phyloP scores from a whole-genome alignment of 2,329 filamentous ascomycete species.

The Coniochaeta sp. region DNA sequence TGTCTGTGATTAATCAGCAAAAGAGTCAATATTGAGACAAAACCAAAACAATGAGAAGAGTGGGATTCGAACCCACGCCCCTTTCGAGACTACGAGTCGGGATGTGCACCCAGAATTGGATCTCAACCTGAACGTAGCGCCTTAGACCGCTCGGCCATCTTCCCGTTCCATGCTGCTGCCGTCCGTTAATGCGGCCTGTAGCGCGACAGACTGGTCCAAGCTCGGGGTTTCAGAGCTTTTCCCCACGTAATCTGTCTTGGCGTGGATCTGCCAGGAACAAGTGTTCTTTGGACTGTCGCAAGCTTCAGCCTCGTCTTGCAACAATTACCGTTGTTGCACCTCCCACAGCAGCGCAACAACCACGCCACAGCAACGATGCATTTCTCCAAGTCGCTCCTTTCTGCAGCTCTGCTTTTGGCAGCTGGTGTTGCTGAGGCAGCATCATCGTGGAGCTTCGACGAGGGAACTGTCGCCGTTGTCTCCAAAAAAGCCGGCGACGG shows the following conservation, averaged over 20 bases:
- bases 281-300: conserved; percentile 1
- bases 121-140: background rate
- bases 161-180: background rate
- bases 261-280: background rate
- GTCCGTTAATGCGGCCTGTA: background rate
- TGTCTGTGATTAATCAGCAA: no score
- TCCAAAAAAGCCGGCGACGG: conserved; percentile 55
- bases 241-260: conserved; percentile 2
- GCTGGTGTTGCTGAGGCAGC: conserved; percentile 43
- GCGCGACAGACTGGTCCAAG: background rate
- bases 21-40: background rate
- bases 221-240: background rate
- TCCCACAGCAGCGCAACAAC: background rate
- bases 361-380: conserved; percentile 24
- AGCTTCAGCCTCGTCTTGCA: background rate
- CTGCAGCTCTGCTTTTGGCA: conserved; percentile 37
- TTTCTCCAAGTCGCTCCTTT: conserved; percentile 29
- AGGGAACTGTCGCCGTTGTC: conserved; percentile 59
- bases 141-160: conserved; percentile 1
- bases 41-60: background rate
- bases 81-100: background rate
- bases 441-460: conserved; percentile 65
- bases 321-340: background rate
- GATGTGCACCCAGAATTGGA: background rate
- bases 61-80: conserved; percentile 1